phyloP scores from a whole-genome alignment of 2,329 filamentous ascomycete genomes.

The Colletotrichum costaricense region DNA sequence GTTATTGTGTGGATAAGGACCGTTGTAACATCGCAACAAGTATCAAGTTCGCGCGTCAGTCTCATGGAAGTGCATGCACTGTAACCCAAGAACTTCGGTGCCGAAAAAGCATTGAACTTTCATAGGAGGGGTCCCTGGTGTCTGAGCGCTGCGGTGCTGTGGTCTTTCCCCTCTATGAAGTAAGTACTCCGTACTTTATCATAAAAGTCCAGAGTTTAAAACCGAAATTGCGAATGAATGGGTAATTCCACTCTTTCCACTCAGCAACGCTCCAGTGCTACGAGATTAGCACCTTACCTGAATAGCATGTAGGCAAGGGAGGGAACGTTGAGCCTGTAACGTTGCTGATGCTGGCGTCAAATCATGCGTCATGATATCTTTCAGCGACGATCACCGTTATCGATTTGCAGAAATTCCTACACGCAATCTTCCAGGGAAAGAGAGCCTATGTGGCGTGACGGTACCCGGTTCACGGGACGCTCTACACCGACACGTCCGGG shows the following conservation, averaged over 20 bases:
- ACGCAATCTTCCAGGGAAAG: background rate
- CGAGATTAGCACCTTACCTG: background rate
- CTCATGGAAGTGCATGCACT: too few species aligned
- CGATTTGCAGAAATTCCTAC: background rate
- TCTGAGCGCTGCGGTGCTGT: background rate
- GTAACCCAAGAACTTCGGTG: background rate
- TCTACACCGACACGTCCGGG: background rate
- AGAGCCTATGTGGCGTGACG: background rate
- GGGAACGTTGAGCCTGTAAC: background rate
- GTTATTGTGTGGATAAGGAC: background rate
- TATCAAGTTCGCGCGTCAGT: background rate
- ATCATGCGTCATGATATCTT: background rate
- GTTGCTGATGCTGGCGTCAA: background rate
- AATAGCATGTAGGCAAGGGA: background rate
- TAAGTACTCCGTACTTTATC: too few species aligned
- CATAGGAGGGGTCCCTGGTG: background rate
- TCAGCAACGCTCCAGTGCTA: background rate
- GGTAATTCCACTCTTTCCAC: too few species aligned
- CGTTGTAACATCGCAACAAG: background rate
- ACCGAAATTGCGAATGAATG: too few species aligned
- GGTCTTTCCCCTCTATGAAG: too few species aligned
- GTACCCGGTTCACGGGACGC: background rate
- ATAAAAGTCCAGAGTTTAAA: too few species aligned
- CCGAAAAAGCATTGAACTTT: too few species aligned
- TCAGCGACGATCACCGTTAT: background rate